A percentile compares a stretch with the other conserved stretches of the same genome.
These are phyloP conservation scores for Mortierella polycephala DNA, from an alignment of 371 early-diverging fungal species.

Conservation along the genomic window DNA sequence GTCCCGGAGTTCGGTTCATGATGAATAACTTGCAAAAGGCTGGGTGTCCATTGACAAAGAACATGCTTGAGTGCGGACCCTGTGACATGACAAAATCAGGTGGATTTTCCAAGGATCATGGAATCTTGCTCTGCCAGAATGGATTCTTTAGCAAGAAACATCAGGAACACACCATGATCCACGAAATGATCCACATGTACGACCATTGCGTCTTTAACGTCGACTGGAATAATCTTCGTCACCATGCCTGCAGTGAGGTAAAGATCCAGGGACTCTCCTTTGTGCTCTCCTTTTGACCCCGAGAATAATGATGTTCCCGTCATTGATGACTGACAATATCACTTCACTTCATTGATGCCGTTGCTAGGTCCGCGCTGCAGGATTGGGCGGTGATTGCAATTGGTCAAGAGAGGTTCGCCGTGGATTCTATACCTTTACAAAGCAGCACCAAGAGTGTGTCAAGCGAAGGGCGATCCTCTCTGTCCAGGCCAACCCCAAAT, in stretches of 20 bases:
- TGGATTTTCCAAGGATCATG: slow-evolving; percentile 82
- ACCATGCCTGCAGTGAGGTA: slow-evolving; percentile 94
- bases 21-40: slow-evolving; percentile 75
- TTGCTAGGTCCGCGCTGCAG: slow-evolving; percentile 88
- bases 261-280: neutral
- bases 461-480: slow-evolving; percentile 89
- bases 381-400: slow-evolving; percentile 92
- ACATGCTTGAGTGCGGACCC: slow-evolving; percentile 80
- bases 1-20: slow-evolving; percentile 90
- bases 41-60: slow-evolving; percentile 70
- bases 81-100: slow-evolving; percentile 85
- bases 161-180: slow-evolving; percentile 91
- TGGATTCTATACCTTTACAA: slow-evolving; percentile 78
- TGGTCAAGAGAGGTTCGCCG: slow-evolving; percentile 91
- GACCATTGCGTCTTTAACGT: slow-evolving; percentile 87
- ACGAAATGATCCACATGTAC: slow-evolving; percentile 97
- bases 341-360: neutral
- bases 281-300: neutral
- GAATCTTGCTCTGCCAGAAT: slow-evolving; percentile 90
- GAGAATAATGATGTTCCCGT: neutral
- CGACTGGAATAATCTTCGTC: slow-evolving; percentile 85
- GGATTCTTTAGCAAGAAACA: slow-evolving; percentile 74
- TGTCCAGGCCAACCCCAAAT: slow-evolving; percentile 78
- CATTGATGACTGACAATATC: no score
- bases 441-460: slow-evolving; percentile 95